Percentiles rank a stretch among this genome's conserved stretches.
These are phyloP conservation scores for Coniochaeta prunicola DNA, from an alignment of 2,329 filamentous ascomycete species.

Conservation along the genomic window DNA sequence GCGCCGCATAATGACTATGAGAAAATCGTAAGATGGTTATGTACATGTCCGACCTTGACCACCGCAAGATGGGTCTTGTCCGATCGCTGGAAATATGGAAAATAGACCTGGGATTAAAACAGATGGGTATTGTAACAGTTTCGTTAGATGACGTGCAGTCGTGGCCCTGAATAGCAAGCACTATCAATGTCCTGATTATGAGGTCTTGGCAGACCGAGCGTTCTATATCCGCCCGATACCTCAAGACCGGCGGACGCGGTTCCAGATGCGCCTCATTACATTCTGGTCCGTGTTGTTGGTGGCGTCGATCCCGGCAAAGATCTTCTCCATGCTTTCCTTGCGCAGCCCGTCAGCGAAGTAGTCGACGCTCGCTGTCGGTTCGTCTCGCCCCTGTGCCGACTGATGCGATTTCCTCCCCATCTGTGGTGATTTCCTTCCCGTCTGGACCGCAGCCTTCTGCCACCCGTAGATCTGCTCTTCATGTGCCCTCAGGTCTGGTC, in stretches of 20 bases:
- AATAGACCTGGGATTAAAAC: not conserved
- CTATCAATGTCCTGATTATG: not conserved
- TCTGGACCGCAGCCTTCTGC: conserved; percentile 34
- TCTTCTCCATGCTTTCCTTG: conserved; percentile 47
- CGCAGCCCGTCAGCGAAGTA: conserved; percentile 23
- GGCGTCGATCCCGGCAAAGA: conserved; percentile 45
- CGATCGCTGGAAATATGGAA: not conserved
- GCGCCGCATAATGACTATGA: not conserved
- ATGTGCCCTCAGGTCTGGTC: conserved; percentile 73
- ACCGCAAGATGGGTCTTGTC: not conserved
- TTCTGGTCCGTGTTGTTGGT: conserved; percentile 39
- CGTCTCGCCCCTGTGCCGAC: conserved; percentile 14
- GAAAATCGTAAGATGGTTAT: not conserved
- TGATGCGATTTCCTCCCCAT: conserved; percentile 8
- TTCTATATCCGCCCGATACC: not conserved
- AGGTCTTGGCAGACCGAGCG: not conserved
- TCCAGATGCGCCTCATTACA: conserved; percentile 58
- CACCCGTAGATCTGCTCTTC: conserved; percentile 68
- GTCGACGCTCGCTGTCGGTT: conserved; percentile 16
- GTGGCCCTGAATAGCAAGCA: not conserved
- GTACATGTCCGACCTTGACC: not conserved
- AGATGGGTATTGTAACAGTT: not conserved
- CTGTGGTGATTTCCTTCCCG: conserved; percentile 43
- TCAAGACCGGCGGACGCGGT: conserved; percentile 44
- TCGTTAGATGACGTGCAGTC: not conserved